These are phyloP conservation scores for Hansfordia pulvinata DNA, from an alignment of 2,329 filamentous ascomycete species.

Conservation along the genomic window DNA sequence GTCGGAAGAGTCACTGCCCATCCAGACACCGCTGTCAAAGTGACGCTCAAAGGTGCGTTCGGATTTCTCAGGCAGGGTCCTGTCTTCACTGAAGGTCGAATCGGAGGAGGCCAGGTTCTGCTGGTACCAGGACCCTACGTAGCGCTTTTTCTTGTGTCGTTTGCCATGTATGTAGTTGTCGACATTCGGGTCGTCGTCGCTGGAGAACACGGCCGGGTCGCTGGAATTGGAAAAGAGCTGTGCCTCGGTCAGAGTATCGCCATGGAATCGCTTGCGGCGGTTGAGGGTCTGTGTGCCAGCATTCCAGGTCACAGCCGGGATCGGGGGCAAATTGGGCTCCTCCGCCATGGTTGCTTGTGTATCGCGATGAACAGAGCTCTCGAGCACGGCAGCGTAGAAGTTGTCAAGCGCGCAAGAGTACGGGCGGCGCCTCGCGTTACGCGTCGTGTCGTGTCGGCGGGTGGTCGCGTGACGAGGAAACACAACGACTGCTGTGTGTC, in stretches of 20 bases:
- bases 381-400: too few species aligned
- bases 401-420: constrained; percentile 1
- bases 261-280: constrained; percentile 28
- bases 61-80: constrained; percentile 18
- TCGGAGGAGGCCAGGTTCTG: constrained; percentile 40
- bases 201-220: constrained; percentile 58
- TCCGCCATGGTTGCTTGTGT: constrained; percentile 16
- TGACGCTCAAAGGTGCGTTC: constrained; percentile 44
- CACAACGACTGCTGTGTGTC: neutral
- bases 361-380: too few species aligned
- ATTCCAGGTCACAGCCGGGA: constrained; percentile 19
- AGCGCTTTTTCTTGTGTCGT: constrained; percentile 46
- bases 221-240: constrained; percentile 45
- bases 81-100: constrained; percentile 28
- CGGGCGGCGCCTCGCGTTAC: neutral
- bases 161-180: constrained; percentile 48
- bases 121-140: constrained; percentile 55
- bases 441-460: too few species aligned
- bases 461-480: neutral
- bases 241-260: too few species aligned
- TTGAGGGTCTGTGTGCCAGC: constrained; percentile 16
- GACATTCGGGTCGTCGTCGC: constrained; percentile 54
- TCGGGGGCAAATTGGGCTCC: constrained; percentile 20
- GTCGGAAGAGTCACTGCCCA: constrained; percentile 43
- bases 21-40: constrained; percentile 56